Percentiles rank a stretch among this genome's conserved stretches.
These are phyloP conservation scores for Nicotiana undulata DNA, from an alignment of 257 asterid species.

Conservation along the genomic window DNA sequence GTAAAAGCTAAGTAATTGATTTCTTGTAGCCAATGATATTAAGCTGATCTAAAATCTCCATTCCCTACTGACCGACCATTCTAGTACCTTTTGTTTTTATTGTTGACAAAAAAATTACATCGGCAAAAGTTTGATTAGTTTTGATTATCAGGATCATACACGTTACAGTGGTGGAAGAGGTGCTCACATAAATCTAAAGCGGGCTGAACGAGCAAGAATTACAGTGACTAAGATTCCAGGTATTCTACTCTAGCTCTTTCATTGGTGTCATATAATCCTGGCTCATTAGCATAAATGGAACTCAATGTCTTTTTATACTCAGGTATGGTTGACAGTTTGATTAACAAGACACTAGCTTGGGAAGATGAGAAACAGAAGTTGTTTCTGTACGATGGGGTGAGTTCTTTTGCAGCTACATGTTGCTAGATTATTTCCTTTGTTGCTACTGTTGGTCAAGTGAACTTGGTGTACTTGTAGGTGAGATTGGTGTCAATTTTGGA, in stretches of 20 bases:
- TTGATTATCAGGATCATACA: constrained; percentile 49
- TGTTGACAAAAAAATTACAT: neutral
- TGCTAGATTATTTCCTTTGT: neutral
- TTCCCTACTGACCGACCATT: neutral
- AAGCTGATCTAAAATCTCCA: neutral
- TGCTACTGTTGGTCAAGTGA: neutral
- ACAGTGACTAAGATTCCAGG: constrained; percentile 82
- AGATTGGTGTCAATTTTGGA: constrained; percentile 79
- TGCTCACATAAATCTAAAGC: constrained; percentile 79
- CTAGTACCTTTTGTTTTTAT: neutral
- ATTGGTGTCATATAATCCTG: neutral
- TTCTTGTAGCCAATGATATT: neutral
- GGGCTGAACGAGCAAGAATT: constrained; percentile 90
- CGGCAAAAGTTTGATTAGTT: neutral
- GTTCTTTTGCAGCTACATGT: constrained; percentile 20
- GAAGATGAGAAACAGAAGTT: constrained; percentile 71
- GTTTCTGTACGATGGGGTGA: constrained; percentile 89
- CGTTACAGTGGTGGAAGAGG: constrained; percentile 97
- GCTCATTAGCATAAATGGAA: constrained; percentile 10
- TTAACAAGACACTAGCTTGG: constrained; percentile 72
- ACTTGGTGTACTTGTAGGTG: constrained; percentile 37
- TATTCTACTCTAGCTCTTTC: constrained; percentile 14
- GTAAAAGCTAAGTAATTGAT: constrained; percentile 3
- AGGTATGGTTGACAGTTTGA: constrained; percentile 76
- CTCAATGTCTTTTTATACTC: constrained; percentile 19